Percentiles rank a stretch among this genome's conserved stretches.
phyloP scores from a whole-genome alignment of 2,329 filamentous ascomycete species.

The Claviceps fusiformis region DNA sequence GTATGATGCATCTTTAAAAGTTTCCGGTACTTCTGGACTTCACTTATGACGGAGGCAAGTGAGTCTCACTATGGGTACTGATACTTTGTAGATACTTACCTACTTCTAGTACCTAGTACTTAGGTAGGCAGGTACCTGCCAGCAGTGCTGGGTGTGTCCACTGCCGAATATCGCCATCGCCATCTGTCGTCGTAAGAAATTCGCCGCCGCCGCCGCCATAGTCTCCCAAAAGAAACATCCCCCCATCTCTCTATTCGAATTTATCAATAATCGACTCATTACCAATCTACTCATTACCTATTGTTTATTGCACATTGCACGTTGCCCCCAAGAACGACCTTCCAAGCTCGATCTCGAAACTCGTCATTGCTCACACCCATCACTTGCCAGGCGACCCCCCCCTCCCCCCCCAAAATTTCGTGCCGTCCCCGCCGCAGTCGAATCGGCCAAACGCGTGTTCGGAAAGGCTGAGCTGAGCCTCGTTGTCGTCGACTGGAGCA shows the following conservation, averaged over 20 bases:
- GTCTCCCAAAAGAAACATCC: background rate
- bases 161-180: slow-evolving; percentile 3
- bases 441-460: slow-evolving; percentile 2
- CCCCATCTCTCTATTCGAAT: background rate
- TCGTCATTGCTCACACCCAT: background rate
- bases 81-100: background rate
- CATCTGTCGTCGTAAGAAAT: background rate
- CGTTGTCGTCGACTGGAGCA: background rate
- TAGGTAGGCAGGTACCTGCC: background rate
- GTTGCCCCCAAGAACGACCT: background rate
- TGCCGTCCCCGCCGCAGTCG: slow-evolving; percentile 3
- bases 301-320: background rate
- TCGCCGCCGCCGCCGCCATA: background rate
- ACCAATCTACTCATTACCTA: background rate
- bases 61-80: too few relatives aligned
- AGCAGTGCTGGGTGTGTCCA: background rate
- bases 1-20: too few relatives aligned
- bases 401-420: background rate
- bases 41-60: too few relatives aligned
- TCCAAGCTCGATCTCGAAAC: background rate
- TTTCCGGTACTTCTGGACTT: too few relatives aligned
- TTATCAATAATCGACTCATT: background rate
- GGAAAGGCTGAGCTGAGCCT: slow-evolving; percentile 4
- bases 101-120: background rate
- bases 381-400: background rate